Conservation (phyloP, 306 rosid species). For the Medicago truncatula region DNA sequence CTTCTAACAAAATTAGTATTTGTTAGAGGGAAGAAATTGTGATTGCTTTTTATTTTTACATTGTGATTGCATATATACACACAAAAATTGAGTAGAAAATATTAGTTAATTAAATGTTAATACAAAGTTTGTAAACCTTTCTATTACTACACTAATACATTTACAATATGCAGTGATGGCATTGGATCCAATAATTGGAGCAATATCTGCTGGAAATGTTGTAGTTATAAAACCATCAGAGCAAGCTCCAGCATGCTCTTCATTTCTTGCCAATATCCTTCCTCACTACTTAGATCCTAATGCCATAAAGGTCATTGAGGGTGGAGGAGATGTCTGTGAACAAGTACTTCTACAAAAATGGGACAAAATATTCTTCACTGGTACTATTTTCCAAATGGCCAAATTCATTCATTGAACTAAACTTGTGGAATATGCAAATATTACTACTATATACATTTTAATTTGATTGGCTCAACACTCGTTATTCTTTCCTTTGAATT, state of each 20-base stretch:
- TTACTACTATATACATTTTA: too few relatives aligned
- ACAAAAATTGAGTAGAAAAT: too few relatives aligned
- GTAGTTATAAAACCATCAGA: constrained; percentile 82
- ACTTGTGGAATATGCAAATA: too few relatives aligned
- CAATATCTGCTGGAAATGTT: constrained; percentile 86
- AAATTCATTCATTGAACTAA: too few relatives aligned
- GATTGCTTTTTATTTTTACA: too few relatives aligned
- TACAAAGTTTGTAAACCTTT: too few relatives aligned
- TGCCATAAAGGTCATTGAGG: constrained; percentile 77
- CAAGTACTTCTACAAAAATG: constrained; percentile 66
- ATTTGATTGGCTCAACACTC: too few relatives aligned
- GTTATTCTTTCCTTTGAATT: too few relatives aligned
- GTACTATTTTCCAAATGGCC: constrained; percentile 47
- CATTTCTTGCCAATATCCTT: constrained; percentile 65
- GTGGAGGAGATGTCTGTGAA: constrained; percentile 61
- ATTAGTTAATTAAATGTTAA: too few relatives aligned
- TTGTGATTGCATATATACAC: too few relatives aligned
- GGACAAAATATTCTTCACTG: constrained; percentile 96
- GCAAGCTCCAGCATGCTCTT: constrained; percentile 72
- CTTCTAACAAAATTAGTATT: too few relatives aligned
- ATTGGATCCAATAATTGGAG: constrained; percentile 92
- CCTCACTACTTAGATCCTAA: constrained; percentile 75
- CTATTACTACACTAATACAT: neutral
- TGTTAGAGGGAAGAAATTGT: too few relatives aligned
- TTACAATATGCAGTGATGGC: constrained; percentile 59